Conservation (phyloP, 129 eudicot species). For the Flaveria trinervia region DNA sequence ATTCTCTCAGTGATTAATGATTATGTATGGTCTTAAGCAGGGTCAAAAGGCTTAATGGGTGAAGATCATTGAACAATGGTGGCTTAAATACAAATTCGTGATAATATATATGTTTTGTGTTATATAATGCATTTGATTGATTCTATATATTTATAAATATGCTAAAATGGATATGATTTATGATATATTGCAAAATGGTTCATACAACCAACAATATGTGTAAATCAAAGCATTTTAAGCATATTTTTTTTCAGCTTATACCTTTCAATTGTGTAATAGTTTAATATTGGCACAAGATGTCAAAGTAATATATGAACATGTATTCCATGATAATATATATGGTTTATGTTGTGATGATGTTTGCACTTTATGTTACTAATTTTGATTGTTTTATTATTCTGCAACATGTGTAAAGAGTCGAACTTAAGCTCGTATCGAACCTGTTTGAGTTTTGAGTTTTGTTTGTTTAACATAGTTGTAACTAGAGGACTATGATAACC, state of each 20-base stretch:
- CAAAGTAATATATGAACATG: slow-evolving; percentile 17
- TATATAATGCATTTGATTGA: not conserved
- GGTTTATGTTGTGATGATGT: not conserved
- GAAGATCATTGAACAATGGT: slow-evolving; percentile 26
- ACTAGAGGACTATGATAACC: too few relatives aligned
- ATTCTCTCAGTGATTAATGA: not conserved
- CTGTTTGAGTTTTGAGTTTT: not conserved
- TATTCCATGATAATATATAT: slow-evolving; percentile 2
- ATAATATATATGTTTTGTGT: slow-evolving; percentile 3
- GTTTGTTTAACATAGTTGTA: too few relatives aligned
- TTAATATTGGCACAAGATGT: slow-evolving; percentile 3
- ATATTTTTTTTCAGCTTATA: slow-evolving; percentile 8
- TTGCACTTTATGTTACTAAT: not conserved
- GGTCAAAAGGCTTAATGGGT: slow-evolving; percentile 29
- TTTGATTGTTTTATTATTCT: not conserved
- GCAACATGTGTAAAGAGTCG: too few relatives aligned
- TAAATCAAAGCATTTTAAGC: slow-evolving; percentile 34
- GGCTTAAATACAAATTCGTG: slow-evolving; percentile 3
- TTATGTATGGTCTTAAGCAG: slow-evolving; percentile 16
- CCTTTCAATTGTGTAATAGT: slow-evolving; percentile 10
- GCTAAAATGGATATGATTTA: slow-evolving; percentile 38
- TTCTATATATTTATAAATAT: not conserved
- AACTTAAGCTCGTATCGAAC: too few relatives aligned
- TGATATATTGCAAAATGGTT: slow-evolving; percentile 19
- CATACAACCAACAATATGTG: slow-evolving; percentile 6